phyloP scores from a whole-genome alignment of 805 yeast species.

The Scheffersomyces stipitis region DNA sequence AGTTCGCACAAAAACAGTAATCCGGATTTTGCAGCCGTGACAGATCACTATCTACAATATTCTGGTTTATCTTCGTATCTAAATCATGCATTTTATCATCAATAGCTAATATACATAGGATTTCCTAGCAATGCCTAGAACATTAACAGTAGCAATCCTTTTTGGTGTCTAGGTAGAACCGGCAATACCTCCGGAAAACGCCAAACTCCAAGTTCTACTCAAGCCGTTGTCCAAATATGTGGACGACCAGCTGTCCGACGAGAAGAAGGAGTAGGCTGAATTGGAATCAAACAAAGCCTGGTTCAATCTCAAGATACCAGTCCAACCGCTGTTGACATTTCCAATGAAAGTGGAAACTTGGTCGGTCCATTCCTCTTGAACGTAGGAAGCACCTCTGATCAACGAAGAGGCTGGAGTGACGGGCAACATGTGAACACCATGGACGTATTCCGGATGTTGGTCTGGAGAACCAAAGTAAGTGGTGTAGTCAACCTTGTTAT shows the following conservation, averaged over 20 bases:
- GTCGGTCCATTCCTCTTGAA: slow-evolving; percentile 24
- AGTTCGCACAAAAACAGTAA: no score
- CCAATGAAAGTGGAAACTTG: slow-evolving; percentile 31
- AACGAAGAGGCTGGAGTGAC: slow-evolving; percentile 23
- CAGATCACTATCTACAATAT: no score
- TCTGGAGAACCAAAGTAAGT: slow-evolving; percentile 21
- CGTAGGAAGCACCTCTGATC: slow-evolving; percentile 15
- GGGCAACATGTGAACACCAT: slow-evolving; percentile 27
- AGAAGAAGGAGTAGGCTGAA: slow-evolving; percentile 43
- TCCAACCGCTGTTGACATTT: slow-evolving; percentile 59
- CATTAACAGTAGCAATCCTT: no score
- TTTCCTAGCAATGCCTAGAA: no score
- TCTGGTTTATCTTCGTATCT: no score
- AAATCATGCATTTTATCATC: neutral
- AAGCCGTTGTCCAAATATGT: slow-evolving; percentile 58
- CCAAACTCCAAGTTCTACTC: slow-evolving; percentile 62
- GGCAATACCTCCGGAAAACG: slow-evolving; percentile 53
- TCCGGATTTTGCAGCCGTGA: no score
- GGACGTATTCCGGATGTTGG: slow-evolving; percentile 18
- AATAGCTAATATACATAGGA: no score
- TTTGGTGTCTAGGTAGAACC: slow-evolving; percentile 13
- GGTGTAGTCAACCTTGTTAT: slow-evolving; percentile 23
- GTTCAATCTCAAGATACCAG: slow-evolving; percentile 51
- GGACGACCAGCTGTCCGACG: slow-evolving; percentile 25
- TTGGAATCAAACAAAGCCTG: slow-evolving; percentile 45